These are phyloP conservation scores for Cochlearia excelsa DNA, from an alignment of 345 rosid species.

Conservation along the genomic window DNA sequence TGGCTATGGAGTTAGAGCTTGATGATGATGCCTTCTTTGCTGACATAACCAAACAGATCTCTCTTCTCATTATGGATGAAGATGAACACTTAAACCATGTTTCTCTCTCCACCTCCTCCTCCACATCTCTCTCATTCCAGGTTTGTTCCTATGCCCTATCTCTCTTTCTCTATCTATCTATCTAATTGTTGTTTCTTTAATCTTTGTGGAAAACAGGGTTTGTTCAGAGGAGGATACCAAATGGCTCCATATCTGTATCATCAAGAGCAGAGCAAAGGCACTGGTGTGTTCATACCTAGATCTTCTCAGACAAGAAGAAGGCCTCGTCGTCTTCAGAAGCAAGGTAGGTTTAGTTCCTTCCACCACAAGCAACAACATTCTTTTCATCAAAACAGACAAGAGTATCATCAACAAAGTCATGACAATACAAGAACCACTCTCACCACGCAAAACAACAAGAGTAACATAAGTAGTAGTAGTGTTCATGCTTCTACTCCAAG, in stretches of 20 bases:
- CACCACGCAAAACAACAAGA: constrained; percentile 23
- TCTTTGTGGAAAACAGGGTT: constrained; percentile 41
- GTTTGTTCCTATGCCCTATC: constrained; percentile 34
- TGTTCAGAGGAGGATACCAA: constrained; percentile 46
- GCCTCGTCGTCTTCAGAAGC: constrained; percentile 37
- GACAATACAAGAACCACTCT: constrained; percentile 35
- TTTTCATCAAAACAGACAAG: constrained; percentile 31
- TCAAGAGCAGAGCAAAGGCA: constrained; percentile 78
- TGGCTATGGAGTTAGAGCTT: constrained; percentile 72
- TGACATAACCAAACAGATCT: constrained; percentile 85
- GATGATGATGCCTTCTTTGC: constrained; percentile 93
- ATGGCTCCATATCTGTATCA: constrained; percentile 43
- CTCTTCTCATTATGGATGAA: constrained; percentile 93
- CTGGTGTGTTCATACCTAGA: constrained; percentile 85
- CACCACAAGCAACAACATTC: constrained; percentile 44
- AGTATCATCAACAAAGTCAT: constrained; percentile 36
- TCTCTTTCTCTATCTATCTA: background rate
- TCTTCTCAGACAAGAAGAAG: constrained; percentile 69
- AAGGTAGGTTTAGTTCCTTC: constrained; percentile 52
- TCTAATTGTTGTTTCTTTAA: constrained; percentile 18
- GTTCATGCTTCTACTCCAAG: constrained; percentile 39
- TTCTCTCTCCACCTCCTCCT: constrained; percentile 33
- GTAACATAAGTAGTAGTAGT: constrained; percentile 13
- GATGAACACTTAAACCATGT: constrained; percentile 52
- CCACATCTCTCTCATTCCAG: constrained; percentile 67